Percentiles rank a stretch among this genome's conserved stretches.
Evolutionary conservation across 2,329 filamentous ascomycete genomes (phyloP).

Genomic region (Fusarium sp.): DNA sequence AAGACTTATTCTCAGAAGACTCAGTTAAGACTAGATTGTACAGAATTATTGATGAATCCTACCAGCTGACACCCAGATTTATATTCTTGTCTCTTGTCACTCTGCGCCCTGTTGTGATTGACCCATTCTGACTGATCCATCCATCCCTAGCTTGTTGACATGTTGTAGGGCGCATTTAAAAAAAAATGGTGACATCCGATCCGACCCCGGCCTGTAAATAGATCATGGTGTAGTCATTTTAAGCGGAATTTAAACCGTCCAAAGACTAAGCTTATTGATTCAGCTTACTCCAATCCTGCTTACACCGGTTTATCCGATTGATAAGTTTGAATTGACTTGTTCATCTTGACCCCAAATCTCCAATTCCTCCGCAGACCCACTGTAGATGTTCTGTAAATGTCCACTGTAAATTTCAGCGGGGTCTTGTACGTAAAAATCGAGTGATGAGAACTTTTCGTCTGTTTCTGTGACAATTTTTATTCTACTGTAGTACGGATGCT

Average conservation of each 20-base stretch:
- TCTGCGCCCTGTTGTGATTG: conserved; percentile 36
- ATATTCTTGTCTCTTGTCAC: background rate
- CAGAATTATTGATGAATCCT: background rate
- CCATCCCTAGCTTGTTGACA: conserved; percentile 29
- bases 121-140: conserved; percentile 38
- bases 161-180: conserved; percentile 33
- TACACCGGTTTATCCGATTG: conserved; percentile 18
- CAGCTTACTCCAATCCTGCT: background rate
- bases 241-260: background rate
- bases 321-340: background rate
- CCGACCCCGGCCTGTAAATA: conserved; percentile 18
- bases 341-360: conserved; percentile 11
- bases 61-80: conserved; percentile 6
- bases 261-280: conserved; percentile 1
- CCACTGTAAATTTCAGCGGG: conserved; percentile 12
- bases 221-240: conserved; percentile 1
- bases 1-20: no score
- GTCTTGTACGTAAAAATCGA: conserved; percentile 38
- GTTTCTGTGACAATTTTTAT: background rate
- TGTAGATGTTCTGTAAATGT: conserved; percentile 14
- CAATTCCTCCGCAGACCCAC: conserved; percentile 24
- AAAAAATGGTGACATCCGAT: conserved; percentile 20
- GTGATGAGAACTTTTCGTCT: background rate
- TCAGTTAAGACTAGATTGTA: background rate
- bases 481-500: no score